A percentile compares a stretch with the other conserved stretches of the same genome.
Conservation (phyloP, 2,329 filamentous ascomycete species). For the Sporothrix dimorphospora region DNA sequence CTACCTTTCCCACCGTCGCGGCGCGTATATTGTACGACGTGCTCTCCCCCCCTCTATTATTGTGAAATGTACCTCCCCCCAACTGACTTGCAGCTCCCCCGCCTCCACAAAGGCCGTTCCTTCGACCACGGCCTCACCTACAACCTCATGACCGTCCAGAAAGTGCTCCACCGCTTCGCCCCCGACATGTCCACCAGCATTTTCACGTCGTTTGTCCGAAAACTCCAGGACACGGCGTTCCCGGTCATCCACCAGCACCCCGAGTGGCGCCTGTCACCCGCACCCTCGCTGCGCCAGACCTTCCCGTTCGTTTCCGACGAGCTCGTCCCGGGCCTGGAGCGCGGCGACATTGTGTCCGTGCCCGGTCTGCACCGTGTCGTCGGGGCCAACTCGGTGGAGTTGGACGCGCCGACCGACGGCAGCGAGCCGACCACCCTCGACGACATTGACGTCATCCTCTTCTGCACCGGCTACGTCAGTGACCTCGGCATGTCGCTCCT, state of each 20-base stretch:
- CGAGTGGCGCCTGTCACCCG: not conserved
- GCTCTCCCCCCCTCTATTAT: too few relatives aligned
- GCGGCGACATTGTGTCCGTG: not conserved
- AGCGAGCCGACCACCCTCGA: conserved; percentile 35
- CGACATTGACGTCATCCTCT: conserved; percentile 42
- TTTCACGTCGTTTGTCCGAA: not conserved
- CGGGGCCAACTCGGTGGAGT: not conserved
- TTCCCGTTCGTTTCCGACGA: not conserved
- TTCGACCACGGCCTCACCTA: conserved; percentile 24
- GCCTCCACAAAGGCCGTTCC: conserved; percentile 14
- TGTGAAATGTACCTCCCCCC: too few relatives aligned
- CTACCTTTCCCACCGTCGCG: not conserved
- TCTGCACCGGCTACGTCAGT: conserved; percentile 43
- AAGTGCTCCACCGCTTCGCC: conserved; percentile 35
- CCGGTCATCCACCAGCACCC: not conserved
- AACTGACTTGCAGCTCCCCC: too few relatives aligned
- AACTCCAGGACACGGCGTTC: not conserved
- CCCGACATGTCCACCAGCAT: not conserved
- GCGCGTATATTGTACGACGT: conserved; percentile 11
- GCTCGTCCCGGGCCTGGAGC: not conserved
- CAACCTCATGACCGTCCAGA: conserved; percentile 21
- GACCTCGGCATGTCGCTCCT: conserved; percentile 25
- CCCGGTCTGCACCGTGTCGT: not conserved
- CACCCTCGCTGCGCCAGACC: not conserved
- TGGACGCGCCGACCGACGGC: conserved; percentile 38